These are phyloP conservation scores for Penicillium carneum DNA, from an alignment of 2,329 filamentous ascomycete species.

Conservation along the genomic window DNA sequence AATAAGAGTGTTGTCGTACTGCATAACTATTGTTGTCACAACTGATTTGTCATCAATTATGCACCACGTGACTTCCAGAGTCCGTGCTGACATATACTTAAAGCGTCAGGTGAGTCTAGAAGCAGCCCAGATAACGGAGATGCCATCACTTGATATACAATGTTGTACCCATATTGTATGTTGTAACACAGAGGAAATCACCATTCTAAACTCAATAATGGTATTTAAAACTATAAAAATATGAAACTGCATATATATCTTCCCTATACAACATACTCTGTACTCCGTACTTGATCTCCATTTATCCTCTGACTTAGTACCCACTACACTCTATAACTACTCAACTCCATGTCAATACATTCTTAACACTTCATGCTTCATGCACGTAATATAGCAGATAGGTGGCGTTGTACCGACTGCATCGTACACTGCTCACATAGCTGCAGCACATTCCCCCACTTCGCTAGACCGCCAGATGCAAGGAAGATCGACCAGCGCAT, in stretches of 20 bases:
- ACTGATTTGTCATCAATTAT: no score
- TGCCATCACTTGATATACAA: no score
- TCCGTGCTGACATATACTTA: no score
- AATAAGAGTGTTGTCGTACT: no score
- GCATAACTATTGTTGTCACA: no score
- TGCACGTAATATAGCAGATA: slow-evolving; percentile 9
- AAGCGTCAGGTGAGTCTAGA: no score
- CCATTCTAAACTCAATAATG: background rate
- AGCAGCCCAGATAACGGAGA: no score
- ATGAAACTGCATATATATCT: no score
- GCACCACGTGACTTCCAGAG: no score
- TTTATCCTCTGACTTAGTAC: background rate
- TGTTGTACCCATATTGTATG: no score
- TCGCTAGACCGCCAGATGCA: slow-evolving; percentile 36
- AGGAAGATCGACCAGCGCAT: slow-evolving; percentile 38
- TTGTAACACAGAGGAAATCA: background rate
- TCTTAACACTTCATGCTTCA: slow-evolving; percentile 7
- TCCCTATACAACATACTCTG: background rate
- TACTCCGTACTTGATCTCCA: background rate
- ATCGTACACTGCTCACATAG: slow-evolving; percentile 1
- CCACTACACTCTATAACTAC: background rate
- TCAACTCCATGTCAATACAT: slow-evolving; percentile 6
- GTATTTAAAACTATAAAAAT: background rate
- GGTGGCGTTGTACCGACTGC: background rate
- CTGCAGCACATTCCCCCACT: slow-evolving; percentile 19